Base-by-base conservation (phyloP, 202 grass and related monocot species). In the Hordeum pubiflorum region DNA sequence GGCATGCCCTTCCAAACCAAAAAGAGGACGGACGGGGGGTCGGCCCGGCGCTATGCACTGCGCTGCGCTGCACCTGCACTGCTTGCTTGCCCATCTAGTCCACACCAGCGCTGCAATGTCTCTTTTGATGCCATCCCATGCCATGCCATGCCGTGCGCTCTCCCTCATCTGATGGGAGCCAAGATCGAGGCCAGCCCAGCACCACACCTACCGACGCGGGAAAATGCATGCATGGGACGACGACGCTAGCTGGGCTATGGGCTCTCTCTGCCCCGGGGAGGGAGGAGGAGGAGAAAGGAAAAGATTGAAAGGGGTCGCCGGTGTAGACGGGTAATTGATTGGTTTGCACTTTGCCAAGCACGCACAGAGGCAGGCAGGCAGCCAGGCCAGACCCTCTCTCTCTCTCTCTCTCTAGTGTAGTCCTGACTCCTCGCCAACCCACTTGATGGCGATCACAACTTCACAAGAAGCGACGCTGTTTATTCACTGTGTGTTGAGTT, bases 41-140 rank as follows among this genome's bases (percentile, higher is more conserved):
- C 66, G 66, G 31, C 2, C 11, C 34, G 63, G 10, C 31, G 80
- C 76, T 57, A 60, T 27, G 7, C 40, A 26, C 65, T 56, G 17
- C 65, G 12, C 43, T 5, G 3, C 5, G 0, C 33, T 3, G 37
- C n/a, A 12, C 36, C 33, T 3, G 37, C n/a, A 12, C 36, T 38
- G 36, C 36, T n/a, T 67, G 71, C 55, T 67, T 83, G 88, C 80
- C 84, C 76, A 86, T 80, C 88, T 86, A 75, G 80, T 89, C 80
- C 80, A 83, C 83, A 63, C 68, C 84, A 83, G 79, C 69, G 37
- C 69, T 76, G 75, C 75, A 70, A 75, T 83, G 39, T 82, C 44
- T 20, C 87, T 76, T 82, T 69, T 65, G 69, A 69, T 83, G 84
- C 61, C 54, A 14, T 44, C 12, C 43, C 43, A 43, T 40, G 37